Evolutionary conservation across 352 stramenopile genomes (phyloP), one percentile per base, ranked within the genome.

Genomic region (Pythium rishiriense): DNA sequence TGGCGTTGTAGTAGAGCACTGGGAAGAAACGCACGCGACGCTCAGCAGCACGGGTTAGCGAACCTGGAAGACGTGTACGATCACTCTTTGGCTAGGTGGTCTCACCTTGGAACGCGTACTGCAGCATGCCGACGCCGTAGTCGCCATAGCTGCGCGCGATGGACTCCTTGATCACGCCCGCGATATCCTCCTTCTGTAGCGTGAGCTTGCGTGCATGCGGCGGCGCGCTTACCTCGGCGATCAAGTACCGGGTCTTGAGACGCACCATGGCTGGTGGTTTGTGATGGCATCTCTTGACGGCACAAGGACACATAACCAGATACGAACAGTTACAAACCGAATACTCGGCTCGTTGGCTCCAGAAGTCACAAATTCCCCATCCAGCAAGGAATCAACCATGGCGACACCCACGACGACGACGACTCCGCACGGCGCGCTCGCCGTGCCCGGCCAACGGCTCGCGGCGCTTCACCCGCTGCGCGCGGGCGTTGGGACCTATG

Each of bases 41-140:
- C n/a, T n/a, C n/a, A n/a, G n/a, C n/a, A n/a, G n/a, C n/a, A n/a
- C n/a, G n/a, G n/a, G n/a, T n/a, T n/a, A n/a, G n/a, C n/a, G n/a
- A n/a, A n/a, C n/a, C n/a, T n/a, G n/a, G n/a, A n/a, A n/a, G n/a
- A n/a, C n/a, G n/a, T n/a, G n/a, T n/a, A n/a, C n/a, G n/a, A n/a
- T n/a, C n/a, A n/a, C n/a, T n/a, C n/a, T n/a, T n/a, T n/a, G n/a
- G n/a, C n/a, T n/a, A n/a, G n/a, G n/a, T n/a, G n/a, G n/a, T n/a
- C n/a, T n/a, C 49, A 90, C 81, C 83, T 85, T 93, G 81, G 62
- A 91, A 91, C n/a, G 83, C 76, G 70, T 88, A 91, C 65, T 91
- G 81, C 24, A 83, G 66, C 59, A 87, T 64, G 9, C 83, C 81
- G 12, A 78, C 76, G 39, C 81, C 81, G 39, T 85, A 85, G 62